Evolutionary conservation across 2,329 filamentous ascomycete species (phyloP), one percentile per base, ranked within the genome.

Genomic region (Beauveria scarabaeidicola): DNA sequence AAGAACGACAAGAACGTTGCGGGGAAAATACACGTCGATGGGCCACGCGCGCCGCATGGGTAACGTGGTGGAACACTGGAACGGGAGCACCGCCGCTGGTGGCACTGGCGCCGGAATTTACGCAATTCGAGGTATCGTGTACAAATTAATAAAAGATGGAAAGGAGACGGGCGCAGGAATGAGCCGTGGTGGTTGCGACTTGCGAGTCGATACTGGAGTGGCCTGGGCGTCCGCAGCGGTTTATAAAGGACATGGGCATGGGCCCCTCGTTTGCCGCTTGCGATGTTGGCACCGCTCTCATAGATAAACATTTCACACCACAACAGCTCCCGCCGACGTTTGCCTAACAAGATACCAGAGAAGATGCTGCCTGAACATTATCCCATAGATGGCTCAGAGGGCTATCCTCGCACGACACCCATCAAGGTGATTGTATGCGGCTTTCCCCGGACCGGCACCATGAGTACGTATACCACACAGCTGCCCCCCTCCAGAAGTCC

Each of bases 371-470:
- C 52, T 2, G 23, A 55, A 6, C 13, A 6, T 13, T 60, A 60
- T 23, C 58, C 58, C 23, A 55, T 60, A 19, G 47, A 60, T n/a
- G 58, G 58, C 15, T 44, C 41, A n/a, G 58, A 60, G 58, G 58
- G 58, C 36, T 60, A 60, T 38, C 58, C 58, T 51, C 58, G 58
- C 32, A 50, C 58, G 10, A 55, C 52, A 13, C 58, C 58, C 13
- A 60, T 60, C 52, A 47, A 25, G 32, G 29, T 60, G 21, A 55
- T 60, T 17, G 51, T 60, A 10, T 60, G 58, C 23, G 58, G 51
- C 32, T 60, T 60, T 44, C 58, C 58, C n/a, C 32, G 58, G 38
- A 60, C 58, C n/a, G 58, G 58, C 44, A 55, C 58, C 36, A 41
- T 54, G 41, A 60, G 58, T 60, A 55, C 21, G 44, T 51, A 32